These are phyloP conservation scores for Dissophora ornata DNA, from an alignment of 192 early-diverging fungal species.

Conservation along the genomic window DNA sequence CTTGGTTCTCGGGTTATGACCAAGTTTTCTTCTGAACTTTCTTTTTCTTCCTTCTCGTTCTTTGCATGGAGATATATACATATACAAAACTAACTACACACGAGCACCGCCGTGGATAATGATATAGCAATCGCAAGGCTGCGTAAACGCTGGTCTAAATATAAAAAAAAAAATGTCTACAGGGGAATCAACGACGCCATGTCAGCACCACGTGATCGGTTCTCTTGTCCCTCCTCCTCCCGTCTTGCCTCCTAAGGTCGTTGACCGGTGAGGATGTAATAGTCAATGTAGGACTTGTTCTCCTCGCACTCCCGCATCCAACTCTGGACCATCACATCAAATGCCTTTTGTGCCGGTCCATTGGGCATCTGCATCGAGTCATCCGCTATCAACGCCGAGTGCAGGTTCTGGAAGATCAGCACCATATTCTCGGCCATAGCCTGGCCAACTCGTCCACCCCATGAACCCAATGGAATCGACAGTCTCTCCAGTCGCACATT, in stretches of 20 bases:
- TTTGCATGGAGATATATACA: no score
- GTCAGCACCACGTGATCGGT: no score
- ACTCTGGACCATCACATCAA: conserved; percentile 45
- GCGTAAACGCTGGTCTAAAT: no score
- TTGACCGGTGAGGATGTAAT: conserved; percentile 41
- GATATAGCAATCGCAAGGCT: no score
- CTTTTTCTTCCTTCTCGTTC: no score
- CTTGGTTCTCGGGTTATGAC: no score
- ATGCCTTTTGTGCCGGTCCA: conserved; percentile 19
- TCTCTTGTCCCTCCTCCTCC: not conserved
- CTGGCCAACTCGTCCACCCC: conserved; percentile 49
- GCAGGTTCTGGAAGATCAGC: conserved; percentile 48
- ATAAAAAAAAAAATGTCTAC: no score
- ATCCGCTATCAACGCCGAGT: conserved; percentile 25
- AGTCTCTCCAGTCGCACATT: conserved; percentile 42
- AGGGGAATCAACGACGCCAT: no score
- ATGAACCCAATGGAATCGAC: conserved; percentile 51
- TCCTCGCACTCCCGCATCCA: conserved; percentile 53
- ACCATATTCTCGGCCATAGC: conserved; percentile 56
- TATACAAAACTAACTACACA: no score
- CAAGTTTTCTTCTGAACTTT: no score
- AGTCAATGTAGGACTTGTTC: conserved; percentile 48
- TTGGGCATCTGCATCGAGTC: conserved; percentile 6
- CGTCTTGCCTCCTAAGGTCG: not conserved
- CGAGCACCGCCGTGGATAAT: no score